Evolutionary conservation across 345 rosid genomes (phyloP), one percentile per base, ranked within the genome.

Genomic region (Hypericum androsaemum): DNA sequence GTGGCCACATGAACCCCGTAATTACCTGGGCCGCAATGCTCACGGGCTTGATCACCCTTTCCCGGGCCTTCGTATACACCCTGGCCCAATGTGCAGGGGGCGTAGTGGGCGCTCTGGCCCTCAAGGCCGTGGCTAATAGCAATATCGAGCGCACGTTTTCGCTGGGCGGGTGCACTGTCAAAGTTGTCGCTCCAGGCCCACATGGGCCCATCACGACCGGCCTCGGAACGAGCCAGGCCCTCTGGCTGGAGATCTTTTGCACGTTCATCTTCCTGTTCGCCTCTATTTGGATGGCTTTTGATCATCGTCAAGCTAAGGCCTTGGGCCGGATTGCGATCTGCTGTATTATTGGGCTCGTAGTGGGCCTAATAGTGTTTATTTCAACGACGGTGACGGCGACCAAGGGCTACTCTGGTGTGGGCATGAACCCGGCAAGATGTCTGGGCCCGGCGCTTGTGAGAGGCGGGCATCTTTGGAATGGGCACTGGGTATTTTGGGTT

Each of bases 401-500:
- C 8, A 59, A 57, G 0, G 79, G 77, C 3, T 76, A 76, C 12
- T 70, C 67, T 0, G 79, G n/a, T n/a, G n/a, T n/a, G n/a, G n/a
- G n/a, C n/a, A n/a, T n/a, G n/a, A n/a, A n/a, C n/a, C n/a, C n/a
- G 0, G 81, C 75, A 0, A 66, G 74, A 65, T 79, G 84, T 43
- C 53, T 79, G 10, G 81, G 75, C 0, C 74, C 79, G 0, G 79
- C 81, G 7, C 10, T 79, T 2, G 32, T 79, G 15, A 46, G 59
- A n/a, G 79, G 79, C 0, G 85, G 76, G 28, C 56, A 50, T 2
- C 57, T 79, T 6, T 71, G 84, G 84, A 13, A 52, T 6, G 81
- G 79, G 8, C 77, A 68, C 11, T 76, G 77, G 79, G 74, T 79
- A 0, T 79, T 71, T 35, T 76, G 85, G 84, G 59, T 39, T 0